A percentile compares a stretch with the other conserved stretches of the same genome.
phyloP scores from a whole-genome alignment of 2,329 filamentous ascomycete genomes.

The Tolypocladium amazonense region DNA sequence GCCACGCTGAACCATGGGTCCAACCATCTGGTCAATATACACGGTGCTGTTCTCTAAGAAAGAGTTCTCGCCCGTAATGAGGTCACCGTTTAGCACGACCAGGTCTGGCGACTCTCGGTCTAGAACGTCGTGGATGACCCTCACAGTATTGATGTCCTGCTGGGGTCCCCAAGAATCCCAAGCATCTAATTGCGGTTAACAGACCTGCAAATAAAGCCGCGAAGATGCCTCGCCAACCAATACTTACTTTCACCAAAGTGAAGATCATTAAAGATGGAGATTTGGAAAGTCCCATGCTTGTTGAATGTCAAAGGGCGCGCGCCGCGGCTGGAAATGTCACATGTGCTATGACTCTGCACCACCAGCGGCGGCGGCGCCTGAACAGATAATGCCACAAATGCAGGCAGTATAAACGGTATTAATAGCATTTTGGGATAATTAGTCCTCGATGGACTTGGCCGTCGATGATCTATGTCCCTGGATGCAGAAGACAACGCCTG shows the following conservation, averaged over 20 bases:
- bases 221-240: too few relatives aligned
- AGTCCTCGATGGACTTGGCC: background rate
- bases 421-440: background rate
- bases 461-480: background rate
- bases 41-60: slow-evolving; percentile 40
- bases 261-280: slow-evolving; percentile 56
- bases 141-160: slow-evolving; percentile 45
- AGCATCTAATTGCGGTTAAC: slow-evolving; percentile 21
- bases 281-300: slow-evolving; percentile 35
- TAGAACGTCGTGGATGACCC: slow-evolving; percentile 48
- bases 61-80: slow-evolving; percentile 58
- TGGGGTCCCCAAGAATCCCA: slow-evolving; percentile 32
- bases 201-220: background rate
- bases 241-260: slow-evolving; percentile 58
- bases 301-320: slow-evolving; percentile 20
- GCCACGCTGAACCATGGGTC: slow-evolving; percentile 42
- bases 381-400: background rate
- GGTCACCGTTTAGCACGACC: slow-evolving; percentile 60
- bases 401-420: background rate
- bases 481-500: background rate
- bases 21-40: slow-evolving; percentile 50
- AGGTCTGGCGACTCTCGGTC: slow-evolving; percentile 45
- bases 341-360: background rate
- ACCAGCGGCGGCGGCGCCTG: background rate
- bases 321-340: background rate